phyloP scores from a whole-genome alignment of 495 filamentous ascomycete species.

The Neurospora sp. region DNA sequence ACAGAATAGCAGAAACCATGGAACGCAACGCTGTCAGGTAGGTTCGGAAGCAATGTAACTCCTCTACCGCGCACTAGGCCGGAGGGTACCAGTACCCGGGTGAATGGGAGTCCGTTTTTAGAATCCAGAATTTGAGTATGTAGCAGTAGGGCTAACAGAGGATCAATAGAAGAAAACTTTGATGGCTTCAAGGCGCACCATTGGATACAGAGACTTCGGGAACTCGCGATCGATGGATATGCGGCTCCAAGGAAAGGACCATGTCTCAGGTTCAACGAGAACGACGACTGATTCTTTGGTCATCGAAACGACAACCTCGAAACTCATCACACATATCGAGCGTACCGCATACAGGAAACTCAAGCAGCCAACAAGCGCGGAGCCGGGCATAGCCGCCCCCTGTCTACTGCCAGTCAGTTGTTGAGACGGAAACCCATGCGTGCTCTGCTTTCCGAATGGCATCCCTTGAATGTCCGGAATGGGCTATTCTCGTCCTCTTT shows the following conservation, averaged over 20 bases:
- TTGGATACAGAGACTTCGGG: background rate
- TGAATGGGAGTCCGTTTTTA: background rate
- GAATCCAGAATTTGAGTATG: background rate
- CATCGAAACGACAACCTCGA: background rate
- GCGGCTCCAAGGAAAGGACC: background rate
- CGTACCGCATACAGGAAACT: background rate
- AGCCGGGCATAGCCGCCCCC: background rate
- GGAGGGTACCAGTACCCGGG: background rate
- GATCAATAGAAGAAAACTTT: background rate
- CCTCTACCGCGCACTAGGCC: background rate
- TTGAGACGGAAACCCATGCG: background rate
- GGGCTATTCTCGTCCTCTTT: background rate
- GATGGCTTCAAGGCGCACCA: background rate
- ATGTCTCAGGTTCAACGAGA: background rate
- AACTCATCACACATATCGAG: background rate
- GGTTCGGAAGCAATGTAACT: background rate
- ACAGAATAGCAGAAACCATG: background rate
- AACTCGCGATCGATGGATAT: background rate
- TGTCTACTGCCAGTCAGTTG: background rate
- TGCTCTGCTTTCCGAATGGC: background rate
- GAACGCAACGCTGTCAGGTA: background rate
- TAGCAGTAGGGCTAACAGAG: background rate
- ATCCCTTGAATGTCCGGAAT: background rate
- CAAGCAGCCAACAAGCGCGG: background rate
- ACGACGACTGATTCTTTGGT: background rate